phyloP scores from a whole-genome alignment of 768 basidiomycete genomes.

The Kwoniella shandongensis region DNA sequence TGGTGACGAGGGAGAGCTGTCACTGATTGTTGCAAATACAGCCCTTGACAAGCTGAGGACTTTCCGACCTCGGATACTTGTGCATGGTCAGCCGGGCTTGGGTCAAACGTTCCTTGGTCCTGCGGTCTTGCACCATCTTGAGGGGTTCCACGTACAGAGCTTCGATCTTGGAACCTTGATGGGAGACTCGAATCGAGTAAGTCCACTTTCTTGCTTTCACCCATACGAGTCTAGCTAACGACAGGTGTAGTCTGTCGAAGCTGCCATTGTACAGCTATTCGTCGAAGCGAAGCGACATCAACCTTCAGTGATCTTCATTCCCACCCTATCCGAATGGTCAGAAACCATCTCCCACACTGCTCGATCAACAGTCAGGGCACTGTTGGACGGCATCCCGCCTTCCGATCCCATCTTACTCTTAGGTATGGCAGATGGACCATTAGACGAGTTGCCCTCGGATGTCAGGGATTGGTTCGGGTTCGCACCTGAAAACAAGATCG shows the following conservation, averaged over 20 bases:
- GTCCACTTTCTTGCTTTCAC: constrained; percentile 42
- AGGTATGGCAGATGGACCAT: constrained; percentile 78
- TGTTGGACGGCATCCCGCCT: constrained; percentile 86
- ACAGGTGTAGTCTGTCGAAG: constrained; percentile 72
- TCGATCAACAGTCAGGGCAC: constrained; percentile 77
- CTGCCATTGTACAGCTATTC: constrained; percentile 90
- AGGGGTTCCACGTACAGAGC: constrained; percentile 93
- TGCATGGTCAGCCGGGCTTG: constrained; percentile 81
- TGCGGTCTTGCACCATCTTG: constrained; percentile 86
- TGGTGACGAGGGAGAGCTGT: not conserved
- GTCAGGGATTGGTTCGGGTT: constrained; percentile 88
- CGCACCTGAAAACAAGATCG: constrained; percentile 70
- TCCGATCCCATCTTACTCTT: constrained; percentile 92
- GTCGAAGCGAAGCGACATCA: constrained; percentile 96
- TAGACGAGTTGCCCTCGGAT: constrained; percentile 70
- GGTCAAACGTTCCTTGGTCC: constrained; percentile 88
- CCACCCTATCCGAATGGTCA: constrained; percentile 82
- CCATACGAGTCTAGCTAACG: not conserved
- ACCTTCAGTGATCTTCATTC: constrained; percentile 92
- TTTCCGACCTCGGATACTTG: constrained; percentile 80
- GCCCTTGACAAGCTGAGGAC: constrained; percentile 89
- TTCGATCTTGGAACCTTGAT: constrained; percentile 85
- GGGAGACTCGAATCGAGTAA: constrained; percentile 81
- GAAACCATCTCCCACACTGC: constrained; percentile 79
- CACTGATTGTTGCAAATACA: constrained; percentile 45